Base-by-base conservation (phyloP, 306 rosid species). In the Vachellia collinsii region DNA sequence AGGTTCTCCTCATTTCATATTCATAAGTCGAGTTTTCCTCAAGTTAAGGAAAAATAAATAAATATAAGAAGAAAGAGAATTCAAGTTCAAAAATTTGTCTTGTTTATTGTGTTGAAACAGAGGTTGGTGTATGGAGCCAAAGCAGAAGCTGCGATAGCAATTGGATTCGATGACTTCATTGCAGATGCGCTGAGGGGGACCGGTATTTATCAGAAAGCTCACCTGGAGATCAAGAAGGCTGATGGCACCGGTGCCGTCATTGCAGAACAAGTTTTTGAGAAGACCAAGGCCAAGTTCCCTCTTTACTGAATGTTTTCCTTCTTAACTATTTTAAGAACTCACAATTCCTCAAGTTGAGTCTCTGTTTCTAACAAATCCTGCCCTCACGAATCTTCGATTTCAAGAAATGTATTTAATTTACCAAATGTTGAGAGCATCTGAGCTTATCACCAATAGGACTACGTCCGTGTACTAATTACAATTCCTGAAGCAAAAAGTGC, bases 241-340 rank as follows among this genome's bases (percentile, higher is more conserved):
- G 97, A 92, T 54, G 98, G 95, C 23, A 88, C 79, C 11, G 93
- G 88, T 17, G 98, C 97, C n/a, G 58, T 81, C 20, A 86, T 91
- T 29, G 97, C 97, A 7, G 98, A 91, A 79, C 92, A 92, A 85
- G 97, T 94, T 42, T 94, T 94, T 77, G 97, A 91, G 90, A 90
- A 88, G 84, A 91, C 97, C 34, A 94, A 86, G 88, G 86, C 82
- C 46, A 90, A 91, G 69, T 93, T 92, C 66, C 37, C 42, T 62
- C 68, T 62, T 5, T 62, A 62, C 68, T 62, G 68, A 62, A 29
- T 62, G 68, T 62, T 62, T 29, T 23, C 36, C 38, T 29, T 62
- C 38, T 29, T 12, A 5, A 62, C 68, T 25, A 62, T 5, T 39
- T 12, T 12, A 62, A 5, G 19, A 25, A 12, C 67, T 62, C 36